Base-by-base conservation (phyloP, 495 filamentous ascomycete genomes). In the Aspergillus ellipticus region DNA sequence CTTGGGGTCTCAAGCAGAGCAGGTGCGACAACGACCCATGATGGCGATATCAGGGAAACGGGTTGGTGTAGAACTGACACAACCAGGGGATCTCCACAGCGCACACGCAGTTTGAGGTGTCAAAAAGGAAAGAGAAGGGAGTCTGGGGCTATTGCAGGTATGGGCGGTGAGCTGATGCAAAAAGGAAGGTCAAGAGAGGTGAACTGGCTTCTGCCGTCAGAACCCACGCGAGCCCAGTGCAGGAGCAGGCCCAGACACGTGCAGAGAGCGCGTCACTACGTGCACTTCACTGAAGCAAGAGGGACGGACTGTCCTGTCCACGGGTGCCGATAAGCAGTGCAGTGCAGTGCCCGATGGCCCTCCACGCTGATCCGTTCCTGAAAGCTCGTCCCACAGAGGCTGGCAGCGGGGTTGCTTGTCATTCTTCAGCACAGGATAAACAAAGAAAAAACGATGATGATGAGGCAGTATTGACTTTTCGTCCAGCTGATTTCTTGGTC, bases 121-220 rank as follows among this genome's bases (percentile, higher is more conserved):
- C 49, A 51, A 26, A n/a, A 31, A 39, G 21, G 42, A 54, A 43
- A 53, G 50, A 52, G 48, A 52, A 17, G 53, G 42, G 45, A 53
- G 35, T 47, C 37, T 55, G 51, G 53, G 46, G 53, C 45, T 45
- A n/a, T 37, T 57, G 29, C 31, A 63, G 61, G 42, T 49, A 59
- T 53, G 51, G 61, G 57, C 61, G 61, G 61, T 63, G 61, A 63
- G 61, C 54, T 50, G 48, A 24, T 42, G 47, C 19, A 54, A 53
- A 49, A 19, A 20, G 29, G 28, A 50, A 50, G 21, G 50, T 42
- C 43, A 48, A 52, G 50, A 49, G 26, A 47, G 50, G 39, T 45
- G 53, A 48, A 63, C 49, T 49, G 43, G 29, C 52, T 26, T 48
- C 42, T 39, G 29, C 52, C 52, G 52, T 21, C 37, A 47, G 33